Base-by-base conservation (phyloP, 139 green algal genomes). In the Nannochloris sp. region DNA sequence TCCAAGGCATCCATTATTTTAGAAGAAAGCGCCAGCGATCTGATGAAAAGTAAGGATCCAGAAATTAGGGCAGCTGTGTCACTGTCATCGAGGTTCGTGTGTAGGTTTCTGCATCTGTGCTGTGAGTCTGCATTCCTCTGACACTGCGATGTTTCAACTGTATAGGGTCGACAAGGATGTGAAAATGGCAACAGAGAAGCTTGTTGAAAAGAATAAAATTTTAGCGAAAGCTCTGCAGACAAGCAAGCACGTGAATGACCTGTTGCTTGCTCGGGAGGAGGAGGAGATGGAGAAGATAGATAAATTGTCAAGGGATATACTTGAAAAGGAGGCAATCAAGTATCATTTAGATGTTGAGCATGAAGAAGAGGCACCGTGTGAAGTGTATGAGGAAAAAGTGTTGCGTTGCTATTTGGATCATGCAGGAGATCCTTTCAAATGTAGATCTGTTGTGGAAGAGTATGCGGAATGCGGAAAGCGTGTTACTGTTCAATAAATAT, bases 261-360 rank as follows among this genome's bases (percentile, higher is more conserved):
- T 84, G 73, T 67, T 85, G 50, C 69, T 85, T 4, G 76, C 75
- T 57, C 25, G 44, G 3, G 79, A 84, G 43, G 70, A 70, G 8
- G 66, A 73, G 29, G 79, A 85, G 57, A 18, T 80, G n/a, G 36
- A 29, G 18, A 19, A 54, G 43, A 65, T 84, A 8, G n/a, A 68
- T 15, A 14, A 66, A 40, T 53, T 75, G 27, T 73, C 76, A 12
- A 63, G 73, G 5, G 67, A 78, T 36, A 69, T 85, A 3, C 3
- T 84, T 5, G 9, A 75, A 21, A 54, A 64, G 8, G 69, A 81
- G 31, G 76, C 76, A 12, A 19, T 21, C 5, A 21, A 53, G n/a
- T 53, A 25, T 53, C n/a, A 19, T 19, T 21, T 53, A 53, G 46
- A 25, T 53, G n/a, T 16, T 75, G 69, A 36, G 7, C 25, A 14